These are phyloP conservation scores for Triticum monococcum DNA, from an alignment of 176 grass and related monocot genomes.

Conservation along the genomic window DNA sequence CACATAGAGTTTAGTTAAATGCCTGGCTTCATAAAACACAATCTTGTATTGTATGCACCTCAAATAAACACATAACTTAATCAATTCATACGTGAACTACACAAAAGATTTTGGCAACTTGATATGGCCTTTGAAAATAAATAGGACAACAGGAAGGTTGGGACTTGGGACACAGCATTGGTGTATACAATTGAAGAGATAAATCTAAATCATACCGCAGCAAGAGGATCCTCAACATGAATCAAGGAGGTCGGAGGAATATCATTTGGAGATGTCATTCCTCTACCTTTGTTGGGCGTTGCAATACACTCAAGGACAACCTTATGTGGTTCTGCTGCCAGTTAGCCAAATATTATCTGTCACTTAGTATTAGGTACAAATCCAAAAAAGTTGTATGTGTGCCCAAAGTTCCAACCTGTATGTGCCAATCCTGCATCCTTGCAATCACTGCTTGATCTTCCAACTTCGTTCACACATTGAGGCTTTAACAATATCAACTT, in stretches of 20 bases:
- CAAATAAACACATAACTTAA: constrained; percentile 1
- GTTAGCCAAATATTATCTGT: constrained; percentile 38
- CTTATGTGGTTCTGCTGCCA: constrained; percentile 40
- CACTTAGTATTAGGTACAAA: not conserved
- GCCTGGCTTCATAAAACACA: not conserved
- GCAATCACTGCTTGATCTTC: constrained; percentile 16
- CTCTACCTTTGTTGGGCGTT: constrained; percentile 74
- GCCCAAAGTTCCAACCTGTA: constrained; percentile 36
- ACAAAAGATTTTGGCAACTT: constrained; percentile 1
- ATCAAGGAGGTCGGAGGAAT: constrained; percentile 68
- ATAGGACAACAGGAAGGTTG: constrained; percentile 1
- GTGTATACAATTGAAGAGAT: constrained; percentile 1
- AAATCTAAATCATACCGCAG: constrained; percentile 50
- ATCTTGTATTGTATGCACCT: not conserved
- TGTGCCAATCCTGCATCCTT: constrained; percentile 25
- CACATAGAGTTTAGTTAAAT: constrained; percentile 18
- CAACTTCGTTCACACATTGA: constrained; percentile 26
- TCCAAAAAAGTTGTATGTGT: constrained; percentile 5
- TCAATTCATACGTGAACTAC: constrained; percentile 8
- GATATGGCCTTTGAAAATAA: not conserved
- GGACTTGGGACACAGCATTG: constrained; percentile 18
- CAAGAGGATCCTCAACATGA: constrained; percentile 83
- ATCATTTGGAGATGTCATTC: constrained; percentile 64
- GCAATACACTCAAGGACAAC: constrained; percentile 56
- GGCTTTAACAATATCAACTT: constrained; percentile 38